Evolutionary conservation across 1,284 basidiomycete species (phyloP).

Genomic region (Cryptococcus maquisensis): DNA sequence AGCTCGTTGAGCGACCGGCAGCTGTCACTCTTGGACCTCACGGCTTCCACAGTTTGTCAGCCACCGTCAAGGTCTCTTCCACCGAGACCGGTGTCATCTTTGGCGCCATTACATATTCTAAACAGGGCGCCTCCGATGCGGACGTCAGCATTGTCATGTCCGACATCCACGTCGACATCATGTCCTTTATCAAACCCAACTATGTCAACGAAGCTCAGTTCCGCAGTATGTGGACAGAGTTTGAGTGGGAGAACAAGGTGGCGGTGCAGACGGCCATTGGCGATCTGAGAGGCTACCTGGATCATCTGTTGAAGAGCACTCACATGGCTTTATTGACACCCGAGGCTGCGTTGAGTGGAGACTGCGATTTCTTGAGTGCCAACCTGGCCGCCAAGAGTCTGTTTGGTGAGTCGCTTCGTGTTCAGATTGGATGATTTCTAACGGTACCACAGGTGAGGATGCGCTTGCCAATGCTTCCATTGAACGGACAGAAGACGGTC

Average conservation of each 20-base stretch:
- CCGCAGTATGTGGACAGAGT: constrained; percentile 96
- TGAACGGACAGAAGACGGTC: constrained; percentile 78
- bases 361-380: constrained; percentile 88
- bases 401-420: constrained; percentile 59
- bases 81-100: constrained; percentile 97
- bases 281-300: constrained; percentile 75
- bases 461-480: constrained; percentile 94
- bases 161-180: constrained; percentile 92
- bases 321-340: constrained; percentile 97
- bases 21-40: constrained; percentile 92
- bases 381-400: constrained; percentile 89
- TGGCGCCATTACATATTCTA: constrained; percentile 96
- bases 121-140: constrained; percentile 76
- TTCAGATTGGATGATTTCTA: neutral
- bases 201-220: constrained; percentile 96
- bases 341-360: constrained; percentile 82
- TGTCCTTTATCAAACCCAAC: constrained; percentile 99
- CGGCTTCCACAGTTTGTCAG: constrained; percentile 97
- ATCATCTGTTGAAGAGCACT: constrained; percentile 85
- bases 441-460: constrained; percentile 67
- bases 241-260: constrained; percentile 97
- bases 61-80: constrained; percentile 95
- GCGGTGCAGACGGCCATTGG: constrained; percentile 80
- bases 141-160: constrained; percentile 79
- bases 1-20: constrained; percentile 91